Percentiles rank a stretch among this genome's conserved stretches.
These are phyloP conservation scores for Aegilops speltoides DNA, from an alignment of 176 grass and related monocot species.

Conservation along the genomic window DNA sequence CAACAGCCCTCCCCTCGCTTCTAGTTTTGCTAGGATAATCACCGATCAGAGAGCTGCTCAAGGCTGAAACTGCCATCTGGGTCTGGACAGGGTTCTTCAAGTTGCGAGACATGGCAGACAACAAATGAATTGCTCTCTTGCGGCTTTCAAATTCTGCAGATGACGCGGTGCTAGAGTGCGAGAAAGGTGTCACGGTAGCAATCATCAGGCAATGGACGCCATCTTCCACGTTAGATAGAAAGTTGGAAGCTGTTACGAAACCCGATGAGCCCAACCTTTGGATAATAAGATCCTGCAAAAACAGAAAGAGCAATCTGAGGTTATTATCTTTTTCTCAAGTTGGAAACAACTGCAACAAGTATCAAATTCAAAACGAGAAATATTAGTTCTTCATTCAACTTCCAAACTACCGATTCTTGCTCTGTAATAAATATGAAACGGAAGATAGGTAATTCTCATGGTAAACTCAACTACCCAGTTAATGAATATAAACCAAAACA, in stretches of 20 bases:
- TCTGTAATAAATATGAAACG: constrained; percentile 12
- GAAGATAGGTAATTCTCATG: constrained; percentile 16
- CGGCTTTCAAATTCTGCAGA: constrained; percentile 32
- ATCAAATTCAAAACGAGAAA: neutral
- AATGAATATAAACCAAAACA: constrained; percentile 20
- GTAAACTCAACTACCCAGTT: neutral
- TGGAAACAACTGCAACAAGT: constrained; percentile 15
- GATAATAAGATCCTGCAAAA: constrained; percentile 33
- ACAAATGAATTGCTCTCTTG: constrained; percentile 16
- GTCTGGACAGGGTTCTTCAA: constrained; percentile 71
- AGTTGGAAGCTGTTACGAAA: neutral
- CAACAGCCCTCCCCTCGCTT: constrained; percentile 27
- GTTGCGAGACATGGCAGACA: constrained; percentile 49
- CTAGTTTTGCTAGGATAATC: constrained; percentile 39
- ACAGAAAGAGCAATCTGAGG: constrained; percentile 22
- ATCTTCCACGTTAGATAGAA: constrained; percentile 31
- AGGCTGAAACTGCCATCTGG: constrained; percentile 65
- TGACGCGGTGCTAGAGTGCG: constrained; percentile 5
- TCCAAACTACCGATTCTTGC: constrained; percentile 7
- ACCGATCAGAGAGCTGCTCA: constrained; percentile 40
- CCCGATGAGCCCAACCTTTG: neutral
- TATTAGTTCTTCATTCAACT: neutral
- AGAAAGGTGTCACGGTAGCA: constrained; percentile 13
- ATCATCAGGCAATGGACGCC: constrained; percentile 32
- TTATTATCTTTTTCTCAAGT: constrained; percentile 14